Base-by-base conservation (phyloP, 495 filamentous ascomycete genomes). In the Beverwykella pulmonaria region DNA sequence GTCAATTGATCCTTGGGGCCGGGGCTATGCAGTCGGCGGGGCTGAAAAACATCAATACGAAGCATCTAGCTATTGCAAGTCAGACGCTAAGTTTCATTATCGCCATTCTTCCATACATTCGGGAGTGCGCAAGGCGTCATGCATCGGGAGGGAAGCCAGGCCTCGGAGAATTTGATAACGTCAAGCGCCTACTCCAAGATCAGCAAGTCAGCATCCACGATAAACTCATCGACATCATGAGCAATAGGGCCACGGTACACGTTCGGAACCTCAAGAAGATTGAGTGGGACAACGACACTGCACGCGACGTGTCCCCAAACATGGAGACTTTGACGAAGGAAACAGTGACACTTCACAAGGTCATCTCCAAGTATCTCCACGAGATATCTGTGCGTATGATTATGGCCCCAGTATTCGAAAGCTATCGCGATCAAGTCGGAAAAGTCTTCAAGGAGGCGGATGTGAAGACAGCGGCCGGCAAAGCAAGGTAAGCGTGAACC, bases 211-310 rank as follows among this genome's bases (percentile, higher is more conserved):
- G 86, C 65, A 98, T 98, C 60, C 91, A 96, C 71, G 92, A 96
- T 57, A 99, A 99, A 74, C 80, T 99, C 0, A 90, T 97, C 17
- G 92, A 96, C 61, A 98, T 99, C 64, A 97, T 98, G 93, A 87
- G 87, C 52, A 87, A 86, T 14, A 86, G 94, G 0, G 90, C 90
- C 7, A 77, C 84, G 1, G 78, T 85, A 0, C 92, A 91, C 69
- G 86, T 92, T 22, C 88, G 84, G 61, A 83, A 85, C 19, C 87
- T 99, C 80, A 90, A 86, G 74, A 85, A 86, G 59, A 82, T 93
- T 44, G 77, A 90, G 61, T 97, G 91, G 89, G 88, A 93, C 63
- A 73, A 70, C 27, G 63, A 67, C 17, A 69, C 78, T n/a, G 75
- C 55, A 68, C 56, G 47, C 14, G 79, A 74, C 23, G 74, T 82